Base-by-base conservation (phyloP, 371 early-diverging fungal species). In the Zancudomyces culisetae region DNA sequence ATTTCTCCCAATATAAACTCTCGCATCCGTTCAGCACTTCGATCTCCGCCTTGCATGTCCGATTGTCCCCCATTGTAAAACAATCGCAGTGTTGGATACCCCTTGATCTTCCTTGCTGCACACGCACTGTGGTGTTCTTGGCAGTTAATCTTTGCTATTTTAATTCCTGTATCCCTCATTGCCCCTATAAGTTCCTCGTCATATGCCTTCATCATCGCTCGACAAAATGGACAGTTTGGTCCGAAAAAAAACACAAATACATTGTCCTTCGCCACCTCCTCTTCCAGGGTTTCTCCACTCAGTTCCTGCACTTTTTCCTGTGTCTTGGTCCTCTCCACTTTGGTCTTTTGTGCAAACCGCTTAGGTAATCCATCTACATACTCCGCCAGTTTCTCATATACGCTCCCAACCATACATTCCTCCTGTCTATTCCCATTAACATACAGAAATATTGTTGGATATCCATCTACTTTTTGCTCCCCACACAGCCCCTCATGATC, bases 191-290 rank as follows among this genome's bases (percentile, higher is more conserved):
- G n/a, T n/a, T n/a, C n/a, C 49, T 77, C 66, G 27, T 67, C 74
- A 78, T 84, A 90, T 15, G 71, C 69, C 15, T 90, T 88, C 13
- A 84, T 85, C 52, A 93, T 70, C 0, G 63, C 56, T 62, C 85
- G 71, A 69, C 94, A 94, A 62, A 87, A 85, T 13, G 72, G 68
- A 62, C 90, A 90, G 85, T 87, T 87, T 2, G 90, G 88, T 21
- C 87, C 83, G 66, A 75, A 83, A 62, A 80, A 85, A 61, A 83
- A 81, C 56, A 89, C 58, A 54, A 87, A 78, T 81, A 68, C 69
- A 22, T 65, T 65, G 0, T 70, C 64, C 18, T 53, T 41, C 1
- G 58, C 54, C 3, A 68, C 68, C 26, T 53, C 40, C 27, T 56
- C 54, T 3, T 61, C 63, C 59, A 70, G 77, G 55, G 56, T 65